Percentiles rank a stretch among this genome's conserved stretches.
Conservation (phyloP, 352 stramenopile genomes). For the Phytophthora citricola region DNA sequence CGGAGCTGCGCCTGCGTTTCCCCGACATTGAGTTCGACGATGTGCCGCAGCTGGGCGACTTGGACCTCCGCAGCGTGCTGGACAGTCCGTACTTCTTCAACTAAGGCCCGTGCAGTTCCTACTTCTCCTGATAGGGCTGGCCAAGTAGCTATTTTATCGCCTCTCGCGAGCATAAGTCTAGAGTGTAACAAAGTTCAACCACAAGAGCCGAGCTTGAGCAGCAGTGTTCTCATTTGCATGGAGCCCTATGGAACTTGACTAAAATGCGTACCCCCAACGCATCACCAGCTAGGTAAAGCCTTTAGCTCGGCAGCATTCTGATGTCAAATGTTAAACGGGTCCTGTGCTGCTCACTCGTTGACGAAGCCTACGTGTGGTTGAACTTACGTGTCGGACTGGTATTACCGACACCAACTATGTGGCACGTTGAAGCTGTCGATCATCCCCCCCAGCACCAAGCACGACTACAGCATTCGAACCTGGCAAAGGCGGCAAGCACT, state of each 20-base stretch:
- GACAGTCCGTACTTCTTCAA: slow-evolving; percentile 99
- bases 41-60: slow-evolving; percentile 91
- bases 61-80: slow-evolving; percentile 96
- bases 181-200: slow-evolving; percentile 48
- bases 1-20: slow-evolving; percentile 95
- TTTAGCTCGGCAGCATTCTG: background rate
- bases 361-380: slow-evolving; percentile 17
- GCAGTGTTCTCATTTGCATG: background rate
- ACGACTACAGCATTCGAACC: no score
- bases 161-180: slow-evolving; percentile 29
- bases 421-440: slow-evolving; percentile 28
- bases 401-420: slow-evolving; percentile 13
- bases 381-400: slow-evolving; percentile 15
- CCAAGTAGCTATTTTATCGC: slow-evolving; percentile 41
- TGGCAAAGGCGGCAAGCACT: background rate
- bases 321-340: slow-evolving; percentile 12
- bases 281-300: background rate
- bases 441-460: background rate
- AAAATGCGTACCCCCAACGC: no score
- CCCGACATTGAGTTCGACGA: slow-evolving; percentile 95
- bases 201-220: slow-evolving; percentile 26
- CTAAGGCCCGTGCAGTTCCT: slow-evolving; percentile 64
- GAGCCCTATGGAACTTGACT: no score
- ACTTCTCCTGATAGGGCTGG: slow-evolving; percentile 8
- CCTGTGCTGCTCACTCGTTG: background rate